A percentile compares a stretch with the other conserved stretches of the same genome.
Conservation (phyloP, 345 rosid species). For the Eucalyptus cloeziana region DNA sequence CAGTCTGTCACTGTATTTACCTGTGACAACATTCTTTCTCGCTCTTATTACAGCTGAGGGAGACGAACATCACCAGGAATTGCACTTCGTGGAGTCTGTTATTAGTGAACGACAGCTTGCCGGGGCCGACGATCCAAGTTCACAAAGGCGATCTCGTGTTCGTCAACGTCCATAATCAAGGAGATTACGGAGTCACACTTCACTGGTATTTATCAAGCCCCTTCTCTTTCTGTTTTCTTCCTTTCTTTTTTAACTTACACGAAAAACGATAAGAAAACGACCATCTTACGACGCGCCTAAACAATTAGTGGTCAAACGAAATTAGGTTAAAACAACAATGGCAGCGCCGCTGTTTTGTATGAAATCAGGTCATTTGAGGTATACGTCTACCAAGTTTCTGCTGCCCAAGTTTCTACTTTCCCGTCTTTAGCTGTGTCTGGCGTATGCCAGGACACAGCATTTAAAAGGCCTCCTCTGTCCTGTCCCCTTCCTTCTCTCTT, state of each 20-base stretch:
- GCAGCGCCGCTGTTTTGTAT: not conserved
- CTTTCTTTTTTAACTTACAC: not conserved
- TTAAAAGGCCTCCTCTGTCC: not conserved
- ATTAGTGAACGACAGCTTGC: not conserved
- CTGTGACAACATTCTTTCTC: not conserved
- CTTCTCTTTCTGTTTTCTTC: not conserved
- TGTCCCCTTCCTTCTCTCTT: not conserved
- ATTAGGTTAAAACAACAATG: not conserved
- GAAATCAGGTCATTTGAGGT: not conserved
- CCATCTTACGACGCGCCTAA: not conserved
- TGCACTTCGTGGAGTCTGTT: not conserved
- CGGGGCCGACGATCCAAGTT: not conserved
- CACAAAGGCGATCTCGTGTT: not conserved
- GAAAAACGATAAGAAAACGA: not conserved
- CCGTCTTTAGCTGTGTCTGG: not conserved
- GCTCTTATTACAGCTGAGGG: not conserved
- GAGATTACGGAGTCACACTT: not conserved
- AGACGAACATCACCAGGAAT: not conserved
- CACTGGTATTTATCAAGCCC: not conserved
- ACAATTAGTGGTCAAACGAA: not conserved
- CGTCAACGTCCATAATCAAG: not conserved
- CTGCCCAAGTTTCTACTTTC: not conserved
- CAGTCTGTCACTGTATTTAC: not conserved
- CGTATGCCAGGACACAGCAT: not conserved
- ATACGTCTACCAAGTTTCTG: not conserved